Conservation (phyloP, 768 basidiomycete species). For the Panus rudis region DNA sequence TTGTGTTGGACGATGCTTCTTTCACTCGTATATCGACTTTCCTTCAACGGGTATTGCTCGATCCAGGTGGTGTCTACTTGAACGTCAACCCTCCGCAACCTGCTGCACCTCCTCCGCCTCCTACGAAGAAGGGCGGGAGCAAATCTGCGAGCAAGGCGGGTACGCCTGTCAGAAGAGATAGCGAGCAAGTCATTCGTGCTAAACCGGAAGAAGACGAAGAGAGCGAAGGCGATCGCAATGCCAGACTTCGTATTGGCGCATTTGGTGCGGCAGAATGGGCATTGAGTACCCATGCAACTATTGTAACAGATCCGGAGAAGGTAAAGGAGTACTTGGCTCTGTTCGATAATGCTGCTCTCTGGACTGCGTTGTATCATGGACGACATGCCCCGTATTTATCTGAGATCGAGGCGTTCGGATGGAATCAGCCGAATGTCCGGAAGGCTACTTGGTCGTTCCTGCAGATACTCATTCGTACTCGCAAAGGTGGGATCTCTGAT, state of each 20-base stretch:
- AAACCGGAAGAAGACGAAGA: conserved; percentile 62
- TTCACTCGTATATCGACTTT: conserved; percentile 41
- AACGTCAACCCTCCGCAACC: conserved; percentile 57
- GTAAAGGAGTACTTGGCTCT: conserved; percentile 31
- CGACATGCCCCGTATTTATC: conserved; percentile 34
- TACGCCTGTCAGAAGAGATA: conserved; percentile 21
- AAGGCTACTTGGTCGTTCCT: conserved; percentile 62
- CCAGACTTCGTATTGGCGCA: conserved; percentile 61
- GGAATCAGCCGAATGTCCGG: conserved; percentile 63
- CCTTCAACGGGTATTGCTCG: conserved; percentile 45
- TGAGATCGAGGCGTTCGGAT: conserved; percentile 45
- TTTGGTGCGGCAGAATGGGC: conserved; percentile 61
- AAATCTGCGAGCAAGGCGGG: conserved; percentile 7
- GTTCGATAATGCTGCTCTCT: conserved; percentile 46
- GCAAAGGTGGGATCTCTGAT: conserved; percentile 34
- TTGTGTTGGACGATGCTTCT: conserved; percentile 27
- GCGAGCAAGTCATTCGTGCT: conserved; percentile 28
- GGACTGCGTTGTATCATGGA: conserved; percentile 48
- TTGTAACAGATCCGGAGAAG: conserved; percentile 1
- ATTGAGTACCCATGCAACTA: conserved; percentile 34
- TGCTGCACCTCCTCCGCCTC: conserved; percentile 29
- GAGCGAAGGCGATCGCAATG: conserved; percentile 58
- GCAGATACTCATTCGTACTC: conserved; percentile 34
- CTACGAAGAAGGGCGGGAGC: conserved; percentile 24
- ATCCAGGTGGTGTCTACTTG: conserved; percentile 52